These are phyloP conservation scores for Rosa rugosa DNA, from an alignment of 306 rosid genomes.

Conservation along the genomic window DNA sequence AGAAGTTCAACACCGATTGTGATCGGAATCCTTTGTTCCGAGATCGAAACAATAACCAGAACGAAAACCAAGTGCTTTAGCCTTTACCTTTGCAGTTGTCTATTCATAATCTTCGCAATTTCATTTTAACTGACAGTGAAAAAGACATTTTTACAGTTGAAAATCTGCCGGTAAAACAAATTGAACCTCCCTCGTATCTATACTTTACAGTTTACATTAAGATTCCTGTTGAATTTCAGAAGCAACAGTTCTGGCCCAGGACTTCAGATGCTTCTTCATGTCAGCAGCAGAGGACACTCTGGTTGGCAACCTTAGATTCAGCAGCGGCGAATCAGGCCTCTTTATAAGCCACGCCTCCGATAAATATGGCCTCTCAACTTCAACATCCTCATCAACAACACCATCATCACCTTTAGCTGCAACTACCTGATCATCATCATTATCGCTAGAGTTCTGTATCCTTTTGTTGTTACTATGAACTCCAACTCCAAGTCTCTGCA, in stretches of 20 bases:
- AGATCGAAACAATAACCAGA: neutral
- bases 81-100: neutral
- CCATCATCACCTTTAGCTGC: neutral
- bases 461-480: slow-evolving; percentile 9
- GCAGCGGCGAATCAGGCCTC: slow-evolving; percentile 60
- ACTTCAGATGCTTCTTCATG: slow-evolving; percentile 72
- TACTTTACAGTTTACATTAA: neutral
- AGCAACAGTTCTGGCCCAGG: slow-evolving; percentile 81
- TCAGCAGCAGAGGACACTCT: slow-evolving; percentile 47
- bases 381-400: slow-evolving; percentile 20
- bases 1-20: no score
- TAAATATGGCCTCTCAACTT: slow-evolving; percentile 64
- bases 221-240: slow-evolving; percentile 56
- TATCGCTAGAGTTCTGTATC: neutral
- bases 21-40: neutral
- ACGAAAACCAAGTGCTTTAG: neutral
- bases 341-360: slow-evolving; percentile 86
- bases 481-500: slow-evolving; percentile 49
- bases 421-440: neutral
- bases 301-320: slow-evolving; percentile 55
- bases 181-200: neutral
- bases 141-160: slow-evolving; percentile 8
- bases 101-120: neutral
- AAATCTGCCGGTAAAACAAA: slow-evolving; percentile 1
- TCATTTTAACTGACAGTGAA: neutral